phyloP scores from a whole-genome alignment of 176 grass and related monocot species.

The Musa itinerans region DNA sequence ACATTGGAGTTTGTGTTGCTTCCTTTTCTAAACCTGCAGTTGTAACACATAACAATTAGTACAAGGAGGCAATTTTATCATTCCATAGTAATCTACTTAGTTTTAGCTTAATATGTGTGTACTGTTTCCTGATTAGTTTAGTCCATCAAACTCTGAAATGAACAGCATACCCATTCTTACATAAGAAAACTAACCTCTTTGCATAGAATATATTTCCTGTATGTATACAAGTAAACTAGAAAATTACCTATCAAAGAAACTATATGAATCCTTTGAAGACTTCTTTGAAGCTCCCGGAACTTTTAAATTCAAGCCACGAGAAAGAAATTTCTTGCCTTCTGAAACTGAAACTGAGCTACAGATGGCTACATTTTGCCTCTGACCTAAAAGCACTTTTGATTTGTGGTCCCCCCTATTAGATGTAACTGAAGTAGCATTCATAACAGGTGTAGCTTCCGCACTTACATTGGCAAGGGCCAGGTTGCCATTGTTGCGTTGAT shows the following conservation, averaged over 20 bases:
- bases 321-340: background rate
- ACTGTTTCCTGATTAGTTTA: background rate
- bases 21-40: slow-evolving; percentile 76
- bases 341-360: slow-evolving; percentile 9
- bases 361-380: slow-evolving; percentile 17
- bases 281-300: slow-evolving; percentile 38
- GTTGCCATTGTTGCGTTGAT: slow-evolving; percentile 15
- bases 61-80: background rate
- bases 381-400: slow-evolving; percentile 19
- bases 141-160: background rate
- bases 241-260: slow-evolving; percentile 79
- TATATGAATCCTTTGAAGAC: slow-evolving; percentile 22
- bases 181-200: background rate
- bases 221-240: background rate
- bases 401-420: slow-evolving; percentile 28
- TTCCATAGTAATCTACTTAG: slow-evolving; percentile 11
- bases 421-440: slow-evolving; percentile 20
- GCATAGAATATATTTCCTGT: background rate
- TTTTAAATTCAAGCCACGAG: slow-evolving; percentile 29
- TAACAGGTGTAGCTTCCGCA: slow-evolving; percentile 20
- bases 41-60: slow-evolving; percentile 14
- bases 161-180: background rate
- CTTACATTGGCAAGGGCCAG: background rate
- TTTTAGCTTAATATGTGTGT: background rate
- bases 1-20: slow-evolving; percentile 29